Evolutionary conservation across 768 basidiomycete genomes (phyloP).

Genomic region (Boletus sp.): DNA sequence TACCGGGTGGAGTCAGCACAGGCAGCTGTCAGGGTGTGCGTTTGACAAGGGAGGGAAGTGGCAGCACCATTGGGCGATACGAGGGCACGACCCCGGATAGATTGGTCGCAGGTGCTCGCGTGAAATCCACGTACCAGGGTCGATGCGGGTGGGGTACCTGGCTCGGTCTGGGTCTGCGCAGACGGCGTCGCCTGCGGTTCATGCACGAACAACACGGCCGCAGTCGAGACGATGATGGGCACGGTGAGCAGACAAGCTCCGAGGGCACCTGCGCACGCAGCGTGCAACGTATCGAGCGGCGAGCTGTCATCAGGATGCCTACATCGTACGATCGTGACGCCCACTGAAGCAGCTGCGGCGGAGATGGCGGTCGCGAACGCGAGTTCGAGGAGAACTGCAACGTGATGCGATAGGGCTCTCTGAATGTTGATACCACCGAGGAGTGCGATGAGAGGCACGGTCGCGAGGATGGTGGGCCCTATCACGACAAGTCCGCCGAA

Average conservation of each 20-base stretch:
- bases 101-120: too few species aligned
- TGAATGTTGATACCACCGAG: background rate
- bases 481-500: conserved; percentile 15
- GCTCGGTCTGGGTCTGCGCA: background rate
- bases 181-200: conserved; percentile 4
- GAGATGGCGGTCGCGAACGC: conserved; percentile 5
- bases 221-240: conserved; percentile 4
- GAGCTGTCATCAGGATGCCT: background rate
- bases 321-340: conserved; percentile 1
- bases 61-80: too few species aligned
- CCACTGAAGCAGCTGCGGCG: conserved; percentile 13
- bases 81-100: too few species aligned
- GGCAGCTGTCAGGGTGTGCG: too few species aligned
- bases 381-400: conserved; percentile 10
- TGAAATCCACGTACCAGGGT: conserved; percentile 1
- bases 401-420: background rate
- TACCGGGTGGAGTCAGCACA: too few species aligned
- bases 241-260: conserved; percentile 10
- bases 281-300: conserved; percentile 7
- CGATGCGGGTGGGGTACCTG: background rate
- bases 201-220: conserved; percentile 1
- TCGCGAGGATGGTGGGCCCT: conserved; percentile 4
- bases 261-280: conserved; percentile 14
- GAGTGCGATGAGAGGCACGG: conserved; percentile 1
- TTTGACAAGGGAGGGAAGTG: too few species aligned